These are phyloP conservation scores for Fusarium guadeloupense DNA, from an alignment of 2,329 filamentous ascomycete species.

Conservation along the genomic window DNA sequence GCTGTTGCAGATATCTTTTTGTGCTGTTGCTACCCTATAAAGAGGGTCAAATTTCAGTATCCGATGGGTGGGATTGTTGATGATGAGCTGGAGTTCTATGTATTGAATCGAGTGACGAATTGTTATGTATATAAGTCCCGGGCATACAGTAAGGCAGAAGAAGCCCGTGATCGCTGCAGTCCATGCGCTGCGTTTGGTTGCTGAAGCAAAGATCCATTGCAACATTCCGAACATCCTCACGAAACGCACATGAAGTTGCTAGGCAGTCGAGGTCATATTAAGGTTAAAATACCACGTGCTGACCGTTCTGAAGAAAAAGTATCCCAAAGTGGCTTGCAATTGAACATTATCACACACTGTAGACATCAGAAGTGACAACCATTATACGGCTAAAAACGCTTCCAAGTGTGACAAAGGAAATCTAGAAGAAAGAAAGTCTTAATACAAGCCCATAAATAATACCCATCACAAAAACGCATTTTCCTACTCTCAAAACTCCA, in stretches of 20 bases:
- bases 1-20: neutral
- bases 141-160: too few species aligned
- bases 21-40: neutral
- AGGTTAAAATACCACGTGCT: neutral
- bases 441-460: slow-evolving; percentile 1
- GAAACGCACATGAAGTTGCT: neutral
- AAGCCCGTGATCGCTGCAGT: too few species aligned
- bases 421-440: slow-evolving; percentile 16
- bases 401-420: slow-evolving; percentile 13
- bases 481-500: neutral
- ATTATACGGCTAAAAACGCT: neutral
- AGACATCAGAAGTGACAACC: accelerated
- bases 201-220: too few species aligned
- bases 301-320: neutral
- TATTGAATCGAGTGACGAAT: too few species aligned
- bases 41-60: too few species aligned
- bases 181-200: too few species aligned
- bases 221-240: too few species aligned
- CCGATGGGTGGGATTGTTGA: too few species aligned
- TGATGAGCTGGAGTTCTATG: too few species aligned
- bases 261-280: neutral
- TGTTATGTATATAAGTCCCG: too few species aligned
- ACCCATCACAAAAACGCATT: neutral
- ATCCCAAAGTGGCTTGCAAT: neutral
- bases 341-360: neutral